Evolutionary conservation across 352 stramenopile genomes (phyloP), one percentile per base, ranked within the genome.

Genomic region (Pythium dissimile): DNA sequence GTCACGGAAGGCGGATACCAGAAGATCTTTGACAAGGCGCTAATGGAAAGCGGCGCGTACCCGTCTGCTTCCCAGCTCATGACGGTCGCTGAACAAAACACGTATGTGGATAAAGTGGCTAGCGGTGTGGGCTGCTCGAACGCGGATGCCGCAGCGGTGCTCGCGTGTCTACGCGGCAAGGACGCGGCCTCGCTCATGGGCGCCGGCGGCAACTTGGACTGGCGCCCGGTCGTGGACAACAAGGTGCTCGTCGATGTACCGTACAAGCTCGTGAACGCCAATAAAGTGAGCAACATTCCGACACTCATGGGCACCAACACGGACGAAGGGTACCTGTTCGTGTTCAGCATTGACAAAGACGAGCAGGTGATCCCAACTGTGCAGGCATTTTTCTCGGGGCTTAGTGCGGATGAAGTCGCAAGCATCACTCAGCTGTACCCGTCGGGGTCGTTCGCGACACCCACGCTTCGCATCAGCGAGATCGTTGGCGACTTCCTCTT

Each of bases 241-340:
- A 30, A 44, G 28, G 42, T 52, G 15, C 20, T 59, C 6, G 3
- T 31, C 9, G 52, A 50, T 41, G 2, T 32, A 41, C 41, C 52
- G 3, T 44, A 44, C 31, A 28, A 41, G 18, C 52, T 38, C 16
- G 41, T 59, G 11, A 9, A n/a, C 13, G 42, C 28, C 5, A 18
- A 30, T 30, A 59, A 59, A n/a, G 31, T 59, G n/a, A 59, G 52
- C 52, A 38, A 41, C 18, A 52, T 59, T 11, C 52, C 52, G 20
- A 59, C 39, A 6, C 18, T 59, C 26, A 12, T 34, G 5, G 39
- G 52, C 28, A 59, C 52, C 4, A 59, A 51, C 52, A 52, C 52
- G 28, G 52, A 59, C 21, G 52, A 59, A 32, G 52, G 52, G 8
- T 59, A 37, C 51, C 26, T 44, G 3, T 50, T 51, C 31, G 26